Percentiles rank a stretch among this genome's conserved stretches.
Evolutionary conservation across 805 yeast genomes (phyloP).

Genomic region (Metschnikowia similis): DNA sequence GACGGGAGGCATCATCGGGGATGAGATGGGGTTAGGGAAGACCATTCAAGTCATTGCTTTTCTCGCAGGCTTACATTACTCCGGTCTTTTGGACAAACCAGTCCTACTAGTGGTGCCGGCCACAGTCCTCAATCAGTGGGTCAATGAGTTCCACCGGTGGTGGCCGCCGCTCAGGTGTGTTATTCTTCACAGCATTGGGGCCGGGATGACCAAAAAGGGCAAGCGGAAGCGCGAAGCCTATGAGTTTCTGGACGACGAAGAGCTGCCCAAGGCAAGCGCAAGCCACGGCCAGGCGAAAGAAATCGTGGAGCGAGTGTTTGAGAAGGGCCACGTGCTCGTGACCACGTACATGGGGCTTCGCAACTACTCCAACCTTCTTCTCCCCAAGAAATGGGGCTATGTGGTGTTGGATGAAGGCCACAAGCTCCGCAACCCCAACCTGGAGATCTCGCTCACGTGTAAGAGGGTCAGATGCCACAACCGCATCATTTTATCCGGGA

Average conservation of each 20-base stretch:
- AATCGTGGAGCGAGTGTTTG: constrained; percentile 54
- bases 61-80: constrained; percentile 84
- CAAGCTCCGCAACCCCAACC: constrained; percentile 91
- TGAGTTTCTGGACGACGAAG: constrained; percentile 1
- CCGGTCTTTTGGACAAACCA: constrained; percentile 70
- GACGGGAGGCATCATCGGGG: constrained; percentile 94
- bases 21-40: constrained; percentile 97
- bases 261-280: background rate
- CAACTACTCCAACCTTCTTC: constrained; percentile 56
- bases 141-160: constrained; percentile 93
- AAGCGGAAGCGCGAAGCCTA: constrained; percentile 38
- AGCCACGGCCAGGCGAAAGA: constrained; percentile 40
- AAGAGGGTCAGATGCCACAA: constrained; percentile 82
- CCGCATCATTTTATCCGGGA: constrained; percentile 86
- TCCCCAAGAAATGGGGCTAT: constrained; percentile 82
- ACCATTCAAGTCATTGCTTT: constrained; percentile 91
- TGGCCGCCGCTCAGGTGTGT: constrained; percentile 93
- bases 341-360: constrained; percentile 89
- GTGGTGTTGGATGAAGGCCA: constrained; percentile 95
- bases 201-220: constrained; percentile 56
- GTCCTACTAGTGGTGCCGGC: constrained; percentile 92
- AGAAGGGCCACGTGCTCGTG: constrained; percentile 75
- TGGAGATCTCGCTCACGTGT: constrained; percentile 79
- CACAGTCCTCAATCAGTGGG: constrained; percentile 95
- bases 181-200: constrained; percentile 86